Base-by-base conservation (phyloP, 768 basidiomycete species). In the Sporobolomyces phaffii region DNA sequence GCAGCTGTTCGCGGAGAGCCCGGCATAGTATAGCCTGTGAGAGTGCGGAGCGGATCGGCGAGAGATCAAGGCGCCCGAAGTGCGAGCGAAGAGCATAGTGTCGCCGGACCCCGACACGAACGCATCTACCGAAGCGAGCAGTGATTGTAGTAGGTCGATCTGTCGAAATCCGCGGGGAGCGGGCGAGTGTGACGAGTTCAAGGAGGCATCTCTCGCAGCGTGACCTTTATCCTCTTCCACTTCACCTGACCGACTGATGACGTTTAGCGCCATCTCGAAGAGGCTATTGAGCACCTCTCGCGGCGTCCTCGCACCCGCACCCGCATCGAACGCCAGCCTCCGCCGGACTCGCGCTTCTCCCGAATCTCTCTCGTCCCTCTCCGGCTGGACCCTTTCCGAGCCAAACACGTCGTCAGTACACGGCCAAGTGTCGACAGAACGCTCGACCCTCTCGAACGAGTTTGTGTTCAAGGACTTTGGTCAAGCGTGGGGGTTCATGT, bases 401-500 rank as follows among this genome's bases (percentile, higher is more conserved):
- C 64, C 5, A 1, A 24, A 14, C 29, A 38, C 48, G 24, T 51
- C 33, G 31, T 20, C 15, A 28, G 64, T 34, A 18, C 22, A 60
- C 22, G 60, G 24, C 13, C 22, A 44, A 1, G n/a, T 22, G 1
- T 20, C 33, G 24, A 8, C 2, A 7, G 11, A 14, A 5, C 50
- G 58, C 15, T 15, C 17, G 4, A 51, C 50, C 13, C 44, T 68
- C 4, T 24, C 36, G 31, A 50, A 52, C 1, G 50, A 47, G 8
- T 68, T 47, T 50, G 8, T 18, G 22, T 72, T 72, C 66, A 59
- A 59, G 22, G 63, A 72, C 48, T 72, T 72, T 29, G 47, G 58
- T 9, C 29, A 62, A 31, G 70, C 70, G 3, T 72, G 70, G 70
- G 62, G 56, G 0, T 72, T 72, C 66, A 65, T 72, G 66, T 62